Evolutionary conservation across 1,139 yeast genomes (phyloP).

Genomic region (Zygoascus meyerae): DNA sequence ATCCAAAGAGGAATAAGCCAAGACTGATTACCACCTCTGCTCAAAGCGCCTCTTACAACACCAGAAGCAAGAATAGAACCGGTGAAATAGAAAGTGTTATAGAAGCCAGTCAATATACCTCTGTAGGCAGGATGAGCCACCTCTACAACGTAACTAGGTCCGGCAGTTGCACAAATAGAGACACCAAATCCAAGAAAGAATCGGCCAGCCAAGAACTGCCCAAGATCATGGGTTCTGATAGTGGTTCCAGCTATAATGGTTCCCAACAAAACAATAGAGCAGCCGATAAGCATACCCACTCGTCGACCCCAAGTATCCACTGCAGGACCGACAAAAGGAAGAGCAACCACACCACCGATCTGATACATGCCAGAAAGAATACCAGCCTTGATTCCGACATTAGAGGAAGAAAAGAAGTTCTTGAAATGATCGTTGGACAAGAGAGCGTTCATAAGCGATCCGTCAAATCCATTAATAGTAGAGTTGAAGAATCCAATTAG

Average conservation of each 20-base stretch:
- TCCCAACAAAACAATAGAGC: constrained; percentile 12
- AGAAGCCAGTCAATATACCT: constrained; percentile 27
- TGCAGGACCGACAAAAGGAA: constrained; percentile 20
- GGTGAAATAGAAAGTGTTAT: constrained; percentile 42
- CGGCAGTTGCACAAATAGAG: constrained; percentile 21
- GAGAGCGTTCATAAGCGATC: constrained; percentile 18
- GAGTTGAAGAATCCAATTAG: constrained; percentile 17
- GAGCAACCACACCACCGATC: constrained; percentile 18
- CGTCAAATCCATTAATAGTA: constrained; percentile 21
- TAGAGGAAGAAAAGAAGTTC: constrained; percentile 14
- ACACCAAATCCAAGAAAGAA: constrained; percentile 24
- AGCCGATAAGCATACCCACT: constrained; percentile 16
- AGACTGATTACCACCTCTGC: constrained; percentile 34
- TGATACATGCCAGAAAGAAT: constrained; percentile 18
- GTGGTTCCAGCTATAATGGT: constrained; percentile 12
- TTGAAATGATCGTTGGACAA: constrained; percentile 15
- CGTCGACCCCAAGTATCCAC: constrained; percentile 15
- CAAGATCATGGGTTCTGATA: background rate
- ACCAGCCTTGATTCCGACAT: constrained; percentile 19
- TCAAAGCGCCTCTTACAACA: constrained; percentile 40
- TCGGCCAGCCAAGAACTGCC: constrained; percentile 22
- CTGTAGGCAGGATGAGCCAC: constrained; percentile 20
- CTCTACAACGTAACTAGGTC: constrained; percentile 21
- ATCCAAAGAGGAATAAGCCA: constrained; percentile 43
- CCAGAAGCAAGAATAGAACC: constrained; percentile 45